Evolutionary conservation across 129 eudicot genomes (phyloP).

Genomic region (Daucus carota): DH1_v3.0 NC_030384.2:18643501-18644000

Average conservation of each 20-base stretch:
- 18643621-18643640: neutral
- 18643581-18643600: neutral
- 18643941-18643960: no score
- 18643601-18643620: neutral
- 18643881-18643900: neutral
- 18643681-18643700: neutral
- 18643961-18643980: no score
- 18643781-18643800: neutral
- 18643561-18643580: neutral
- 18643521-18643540: neutral
- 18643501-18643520: neutral
- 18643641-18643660: neutral
- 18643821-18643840: neutral
- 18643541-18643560: neutral
- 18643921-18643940: neutral
- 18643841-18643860: neutral
- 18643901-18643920: neutral
- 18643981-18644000: no score
- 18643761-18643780: neutral
- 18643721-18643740: neutral
- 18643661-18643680: neutral
- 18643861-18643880: neutral
- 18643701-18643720: no score
- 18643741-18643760: neutral
- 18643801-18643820: neutral